Percentiles rank a stretch among this genome's conserved stretches.
Conservation (phyloP, 2,329 filamentous ascomycete species). For the Aureobasidium leucospermi region DNA sequence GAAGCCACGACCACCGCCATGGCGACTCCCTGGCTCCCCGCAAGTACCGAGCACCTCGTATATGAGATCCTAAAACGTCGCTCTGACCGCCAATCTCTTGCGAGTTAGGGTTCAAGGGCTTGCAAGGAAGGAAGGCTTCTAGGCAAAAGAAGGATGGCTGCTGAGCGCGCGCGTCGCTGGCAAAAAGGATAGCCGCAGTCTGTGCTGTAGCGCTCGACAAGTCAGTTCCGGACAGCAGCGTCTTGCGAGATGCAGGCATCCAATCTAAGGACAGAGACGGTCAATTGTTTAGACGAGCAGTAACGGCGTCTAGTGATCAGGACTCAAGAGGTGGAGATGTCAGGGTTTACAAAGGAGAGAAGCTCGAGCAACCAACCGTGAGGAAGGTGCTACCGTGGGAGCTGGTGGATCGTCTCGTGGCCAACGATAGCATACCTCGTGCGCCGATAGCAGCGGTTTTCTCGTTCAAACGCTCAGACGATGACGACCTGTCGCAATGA, state of each 20-base stretch:
- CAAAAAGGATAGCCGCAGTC: constrained; percentile 11
- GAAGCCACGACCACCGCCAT: not conserved
- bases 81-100: constrained; percentile 1
- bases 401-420: not conserved
- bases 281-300: not conserved
- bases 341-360: constrained; percentile 9
- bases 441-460: constrained; percentile 6
- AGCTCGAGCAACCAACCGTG: not conserved
- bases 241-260: not conserved
- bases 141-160: not conserved
- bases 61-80: not conserved
- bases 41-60: not conserved
- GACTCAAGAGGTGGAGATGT: constrained; percentile 5
- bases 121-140: not conserved
- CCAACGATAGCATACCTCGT: constrained; percentile 3
- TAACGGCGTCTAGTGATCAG: constrained; percentile 9
- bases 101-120: not conserved
- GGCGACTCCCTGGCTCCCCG: constrained; percentile 1
- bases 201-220: constrained; percentile 7
- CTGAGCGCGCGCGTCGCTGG: constrained; percentile 1
- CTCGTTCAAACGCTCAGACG: constrained; percentile 1
- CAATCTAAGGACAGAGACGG: not conserved
- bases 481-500: not conserved
- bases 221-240: not conserved
- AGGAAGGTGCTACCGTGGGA: not conserved